phyloP scores from a whole-genome alignment of 1,284 basidiomycete genomes.

The Farysia itapuensis region DNA sequence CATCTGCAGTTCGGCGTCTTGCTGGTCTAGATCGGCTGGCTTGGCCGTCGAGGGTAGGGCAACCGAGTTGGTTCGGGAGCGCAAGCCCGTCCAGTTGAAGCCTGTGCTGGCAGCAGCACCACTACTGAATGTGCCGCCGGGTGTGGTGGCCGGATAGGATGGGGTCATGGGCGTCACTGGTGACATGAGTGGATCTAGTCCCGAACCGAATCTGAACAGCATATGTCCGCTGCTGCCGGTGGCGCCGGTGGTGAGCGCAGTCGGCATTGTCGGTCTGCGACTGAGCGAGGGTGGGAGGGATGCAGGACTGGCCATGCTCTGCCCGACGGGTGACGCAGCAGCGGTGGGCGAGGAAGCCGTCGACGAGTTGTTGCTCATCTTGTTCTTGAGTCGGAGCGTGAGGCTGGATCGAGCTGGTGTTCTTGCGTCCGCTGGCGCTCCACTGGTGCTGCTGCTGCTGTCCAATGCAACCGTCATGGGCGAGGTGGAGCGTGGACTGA shows the following conservation, averaged over 20 bases:
- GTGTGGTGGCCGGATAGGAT: slow-evolving; percentile 21
- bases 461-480: too few species aligned
- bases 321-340: too few species aligned
- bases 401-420: slow-evolving; percentile 12
- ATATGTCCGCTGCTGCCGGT: slow-evolving; percentile 2
- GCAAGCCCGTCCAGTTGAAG: slow-evolving; percentile 3
- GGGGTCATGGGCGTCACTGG: slow-evolving; percentile 18
- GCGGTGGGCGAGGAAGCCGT: not conserved
- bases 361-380: slow-evolving; percentile 3
- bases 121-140: slow-evolving; percentile 24
- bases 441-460: too few species aligned
- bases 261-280: slow-evolving; percentile 5
- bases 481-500: too few species aligned
- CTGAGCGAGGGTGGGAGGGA: slow-evolving; percentile 7
- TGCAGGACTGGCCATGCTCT: not conserved
- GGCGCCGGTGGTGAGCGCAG: slow-evolving; percentile 1
- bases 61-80: slow-evolving; percentile 17
- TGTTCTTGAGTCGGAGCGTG: slow-evolving; percentile 29
- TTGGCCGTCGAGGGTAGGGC: not conserved
- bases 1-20: slow-evolving; percentile 10
- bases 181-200: slow-evolving; percentile 28
- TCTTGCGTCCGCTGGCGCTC: too few species aligned
- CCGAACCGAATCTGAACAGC: slow-evolving; percentile 8
- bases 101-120: slow-evolving; percentile 8
- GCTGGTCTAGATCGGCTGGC: not conserved